Conservation (phyloP, 2,329 filamentous ascomycete genomes). For the Nigrograna mackinnonii region DNA sequence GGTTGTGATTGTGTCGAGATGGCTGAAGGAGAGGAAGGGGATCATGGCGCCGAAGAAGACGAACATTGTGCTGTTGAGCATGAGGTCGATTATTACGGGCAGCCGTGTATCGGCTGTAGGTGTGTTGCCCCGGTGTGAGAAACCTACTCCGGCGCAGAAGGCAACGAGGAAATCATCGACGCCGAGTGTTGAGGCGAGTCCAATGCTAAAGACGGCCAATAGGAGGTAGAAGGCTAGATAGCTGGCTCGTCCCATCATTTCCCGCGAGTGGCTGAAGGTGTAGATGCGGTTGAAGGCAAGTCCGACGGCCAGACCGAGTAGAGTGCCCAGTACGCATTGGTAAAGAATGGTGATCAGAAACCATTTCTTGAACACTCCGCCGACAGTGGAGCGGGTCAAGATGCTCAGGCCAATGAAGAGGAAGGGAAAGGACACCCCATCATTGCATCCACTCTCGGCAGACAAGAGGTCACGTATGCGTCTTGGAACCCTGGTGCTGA, state of each 20-base stretch:
- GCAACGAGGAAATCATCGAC: slow-evolving; percentile 61
- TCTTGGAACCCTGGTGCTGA: slow-evolving; percentile 55
- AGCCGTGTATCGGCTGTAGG: slow-evolving; percentile 50
- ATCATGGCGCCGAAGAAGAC: slow-evolving; percentile 61
- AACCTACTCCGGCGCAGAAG: slow-evolving; percentile 59
- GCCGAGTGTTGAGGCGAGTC: slow-evolving; percentile 55
- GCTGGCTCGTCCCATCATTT: slow-evolving; percentile 53
- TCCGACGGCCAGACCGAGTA: slow-evolving; percentile 54
- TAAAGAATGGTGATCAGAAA: slow-evolving; percentile 59
- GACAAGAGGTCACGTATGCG: slow-evolving; percentile 55
- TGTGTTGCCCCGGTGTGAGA: slow-evolving; percentile 59
- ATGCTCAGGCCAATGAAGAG: slow-evolving; percentile 56
- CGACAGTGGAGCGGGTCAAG: slow-evolving; percentile 42
- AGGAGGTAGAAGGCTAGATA: slow-evolving; percentile 62
- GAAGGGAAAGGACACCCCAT: slow-evolving; percentile 60
- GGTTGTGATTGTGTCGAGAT: slow-evolving; percentile 42
- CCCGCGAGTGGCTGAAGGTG: slow-evolving; percentile 48
- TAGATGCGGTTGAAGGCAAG: slow-evolving; percentile 51
- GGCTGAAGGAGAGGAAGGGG: slow-evolving; percentile 52
- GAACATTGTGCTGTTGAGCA: slow-evolving; percentile 60
- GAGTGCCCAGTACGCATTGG: slow-evolving; percentile 55
- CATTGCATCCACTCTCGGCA: slow-evolving; percentile 61
- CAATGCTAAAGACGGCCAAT: slow-evolving; percentile 56
- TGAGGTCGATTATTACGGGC: slow-evolving; percentile 56
- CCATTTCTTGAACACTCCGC: slow-evolving; percentile 53